Conservation (phyloP, 345 rosid species). For the Bruguiera parviflora region DNA sequence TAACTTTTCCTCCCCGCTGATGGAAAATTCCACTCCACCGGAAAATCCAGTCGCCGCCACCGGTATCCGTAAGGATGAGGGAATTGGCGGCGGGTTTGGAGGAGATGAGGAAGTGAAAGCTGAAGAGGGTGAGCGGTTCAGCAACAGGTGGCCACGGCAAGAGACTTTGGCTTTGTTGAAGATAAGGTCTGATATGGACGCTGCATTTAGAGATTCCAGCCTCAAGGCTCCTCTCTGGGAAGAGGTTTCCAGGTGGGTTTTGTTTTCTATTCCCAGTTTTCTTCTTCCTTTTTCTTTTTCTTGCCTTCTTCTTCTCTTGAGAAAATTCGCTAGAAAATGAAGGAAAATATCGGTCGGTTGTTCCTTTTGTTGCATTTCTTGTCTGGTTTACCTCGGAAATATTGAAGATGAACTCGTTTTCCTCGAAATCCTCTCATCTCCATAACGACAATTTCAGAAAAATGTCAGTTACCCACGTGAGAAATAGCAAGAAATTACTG, state of each 20-base stretch:
- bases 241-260: constrained; percentile 30
- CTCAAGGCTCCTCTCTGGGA: constrained; percentile 33
- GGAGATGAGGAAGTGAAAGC: constrained; percentile 23
- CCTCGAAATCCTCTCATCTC: background rate
- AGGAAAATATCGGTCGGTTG: background rate
- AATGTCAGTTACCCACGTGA: constrained; percentile 1
- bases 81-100: constrained; percentile 5
- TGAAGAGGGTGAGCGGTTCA: constrained; percentile 42
- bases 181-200: constrained; percentile 31
- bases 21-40: constrained; percentile 39
- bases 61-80: constrained; percentile 23
- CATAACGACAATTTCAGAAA: background rate
- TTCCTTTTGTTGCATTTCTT: background rate
- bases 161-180: constrained; percentile 27
- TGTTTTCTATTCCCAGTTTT: background rate
- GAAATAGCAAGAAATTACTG: background rate
- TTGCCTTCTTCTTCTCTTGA: background rate
- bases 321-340: constrained; percentile 3
- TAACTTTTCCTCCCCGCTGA: constrained; percentile 20
- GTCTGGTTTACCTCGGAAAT: constrained; percentile 8
- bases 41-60: constrained; percentile 20
- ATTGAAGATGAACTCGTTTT: background rate
- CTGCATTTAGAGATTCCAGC: constrained; percentile 19
- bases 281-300: background rate
- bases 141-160: constrained; percentile 30